These are phyloP conservation scores for Dactylellina leptospora DNA, from an alignment of 2,329 filamentous ascomycete genomes.

Conservation along the genomic window DNA sequence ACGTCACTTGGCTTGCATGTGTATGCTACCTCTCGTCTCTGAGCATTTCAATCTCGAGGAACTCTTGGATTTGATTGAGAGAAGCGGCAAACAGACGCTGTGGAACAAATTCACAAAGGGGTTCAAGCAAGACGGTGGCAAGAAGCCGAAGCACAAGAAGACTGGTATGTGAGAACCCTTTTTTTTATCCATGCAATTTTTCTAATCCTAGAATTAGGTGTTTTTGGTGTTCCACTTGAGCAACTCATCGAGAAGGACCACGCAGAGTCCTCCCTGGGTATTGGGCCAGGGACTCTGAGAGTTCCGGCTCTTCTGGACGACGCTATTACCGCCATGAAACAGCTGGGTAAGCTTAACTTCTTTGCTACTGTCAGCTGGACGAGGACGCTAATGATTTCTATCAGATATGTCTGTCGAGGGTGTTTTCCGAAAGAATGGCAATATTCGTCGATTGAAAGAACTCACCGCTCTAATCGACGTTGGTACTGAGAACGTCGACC, in stretches of 20 bases:
- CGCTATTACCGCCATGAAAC: constrained; percentile 90
- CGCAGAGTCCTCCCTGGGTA: constrained; percentile 95
- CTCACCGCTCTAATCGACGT: constrained; percentile 85
- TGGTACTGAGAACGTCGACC: constrained; percentile 83
- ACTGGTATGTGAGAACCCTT: constrained; percentile 66
- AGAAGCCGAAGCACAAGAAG: constrained; percentile 82
- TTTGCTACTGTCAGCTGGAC: neutral
- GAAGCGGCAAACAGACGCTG: constrained; percentile 85
- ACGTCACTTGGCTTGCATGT: constrained; percentile 90
- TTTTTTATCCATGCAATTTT: too few relatives aligned
- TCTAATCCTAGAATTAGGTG: too few relatives aligned
- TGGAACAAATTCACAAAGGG: constrained; percentile 99
- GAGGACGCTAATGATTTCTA: neutral
- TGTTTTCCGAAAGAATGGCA: constrained; percentile 98
- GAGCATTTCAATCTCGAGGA: constrained; percentile 93
- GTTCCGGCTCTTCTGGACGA: constrained; percentile 97
- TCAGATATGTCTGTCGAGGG: constrained; percentile 93
- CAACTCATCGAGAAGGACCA: constrained; percentile 90
- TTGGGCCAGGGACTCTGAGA: constrained; percentile 87
- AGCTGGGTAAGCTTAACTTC: constrained; percentile 69
- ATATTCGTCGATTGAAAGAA: constrained; percentile 91
- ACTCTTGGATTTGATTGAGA: constrained; percentile 89
- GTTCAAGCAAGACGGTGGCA: constrained; percentile 79
- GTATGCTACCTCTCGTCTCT: constrained; percentile 91
- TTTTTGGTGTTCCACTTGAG: constrained; percentile 90